Evolutionary conservation across 805 yeast species (phyloP), one percentile per base, ranked within the genome.

Genomic region (Candida hungchunana): DNA sequence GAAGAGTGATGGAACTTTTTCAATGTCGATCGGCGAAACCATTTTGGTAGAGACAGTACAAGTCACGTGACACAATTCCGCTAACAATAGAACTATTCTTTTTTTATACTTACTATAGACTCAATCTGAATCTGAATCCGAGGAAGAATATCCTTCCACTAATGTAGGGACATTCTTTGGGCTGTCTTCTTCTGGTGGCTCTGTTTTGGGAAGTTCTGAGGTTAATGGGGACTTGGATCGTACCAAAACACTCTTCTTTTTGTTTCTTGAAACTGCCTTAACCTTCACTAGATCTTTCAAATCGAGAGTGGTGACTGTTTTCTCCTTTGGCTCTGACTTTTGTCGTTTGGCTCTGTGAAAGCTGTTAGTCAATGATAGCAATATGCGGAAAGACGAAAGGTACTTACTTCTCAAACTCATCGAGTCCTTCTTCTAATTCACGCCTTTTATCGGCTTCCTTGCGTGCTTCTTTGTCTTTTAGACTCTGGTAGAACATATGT

Each of bases 351-450:
- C 7, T 14, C 41, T 42, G 12, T 13, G 1, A 13, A 5, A 17
- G 9, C 4, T n/a, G 41, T 43, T 40, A 42, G 47, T 40, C 27
- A 11, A 13, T 25, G n/a, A 11, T 10, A 12, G 11, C 23, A 20
- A 11, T 8, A 20, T 11, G 8, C 8, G 11, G 8, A 20, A 11
- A 20, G 23, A 8, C 23, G 8, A 18, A 16, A 11, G n/a, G 20
- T 22, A 44, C 56, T 27, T 31, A 47, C 56, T 32, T 28, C 18
- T 53, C 53, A 32, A 42, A 54, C 18, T 31, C 31, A 22, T 32
- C 26, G 8, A 50, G 13, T 1, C 47, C 55, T 18, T 40, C 40
- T 6, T 48, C 50, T 4, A 53, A 31, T 24, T 47, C 53, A 18
- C 45, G 18, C 34, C 46, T 48, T 26, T 31, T 45, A 5, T 25